Percentiles rank a stretch among this genome's conserved stretches.
Evolutionary conservation across 306 rosid species (phyloP).

Genomic region (Alnus rubra): DNA sequence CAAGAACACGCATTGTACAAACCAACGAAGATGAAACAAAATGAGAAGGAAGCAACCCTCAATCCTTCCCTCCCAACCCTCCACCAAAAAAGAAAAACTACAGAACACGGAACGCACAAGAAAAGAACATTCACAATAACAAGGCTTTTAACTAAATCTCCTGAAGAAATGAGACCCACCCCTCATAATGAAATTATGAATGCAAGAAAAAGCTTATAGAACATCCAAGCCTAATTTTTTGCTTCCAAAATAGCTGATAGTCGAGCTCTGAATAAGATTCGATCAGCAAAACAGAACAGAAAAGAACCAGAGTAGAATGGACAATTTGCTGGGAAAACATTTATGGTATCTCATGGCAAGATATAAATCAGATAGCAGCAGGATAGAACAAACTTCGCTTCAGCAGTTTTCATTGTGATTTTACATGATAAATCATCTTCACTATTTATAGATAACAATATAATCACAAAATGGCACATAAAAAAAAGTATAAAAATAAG

Average conservation of each 20-base stretch:
- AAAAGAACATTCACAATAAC: not conserved
- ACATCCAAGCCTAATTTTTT: not conserved
- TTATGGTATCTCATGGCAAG: not conserved
- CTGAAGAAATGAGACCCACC: not conserved
- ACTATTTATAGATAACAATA: not conserved
- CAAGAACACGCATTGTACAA: not conserved
- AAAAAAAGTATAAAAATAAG: not conserved
- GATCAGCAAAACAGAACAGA: not conserved
- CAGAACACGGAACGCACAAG: not conserved
- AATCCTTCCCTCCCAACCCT: not conserved
- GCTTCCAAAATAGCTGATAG: not conserved
- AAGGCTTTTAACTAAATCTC: not conserved
- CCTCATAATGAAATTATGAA: not conserved
- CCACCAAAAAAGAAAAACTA: not conserved
- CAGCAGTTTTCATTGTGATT: not conserved
- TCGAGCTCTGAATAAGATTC: not conserved
- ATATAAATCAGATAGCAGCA: not conserved
- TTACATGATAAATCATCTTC: not conserved
- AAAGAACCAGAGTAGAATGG: not conserved
- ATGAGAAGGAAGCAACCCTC: not conserved
- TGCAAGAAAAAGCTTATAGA: not conserved
- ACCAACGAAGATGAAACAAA: not conserved
- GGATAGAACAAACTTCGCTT: constrained; percentile 2
- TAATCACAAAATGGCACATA: not conserved
- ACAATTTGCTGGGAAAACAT: not conserved